phyloP scores from a whole-genome alignment of 139 green algal genomes.

The Picochlorum sp. region DNA sequence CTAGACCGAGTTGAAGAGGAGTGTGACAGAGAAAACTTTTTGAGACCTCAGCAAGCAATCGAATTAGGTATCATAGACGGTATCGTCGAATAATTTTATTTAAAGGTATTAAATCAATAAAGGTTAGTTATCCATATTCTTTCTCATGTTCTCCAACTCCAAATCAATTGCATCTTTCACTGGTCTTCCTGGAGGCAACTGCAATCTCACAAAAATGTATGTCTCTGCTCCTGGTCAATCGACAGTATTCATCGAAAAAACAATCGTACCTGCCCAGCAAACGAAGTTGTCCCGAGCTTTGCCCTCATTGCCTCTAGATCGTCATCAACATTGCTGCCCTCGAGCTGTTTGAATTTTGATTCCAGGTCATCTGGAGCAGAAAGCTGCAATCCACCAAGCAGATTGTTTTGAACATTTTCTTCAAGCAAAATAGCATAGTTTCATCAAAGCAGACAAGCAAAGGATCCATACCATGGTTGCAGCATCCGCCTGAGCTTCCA shows the following conservation, averaged over 20 bases:
- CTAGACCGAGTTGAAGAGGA: slow-evolving; percentile 63
- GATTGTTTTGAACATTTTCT: not conserved
- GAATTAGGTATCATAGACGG: slow-evolving; percentile 51
- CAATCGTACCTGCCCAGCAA: slow-evolving; percentile 1
- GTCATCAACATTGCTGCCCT: slow-evolving; percentile 79
- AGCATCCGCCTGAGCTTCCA: slow-evolving; percentile 89
- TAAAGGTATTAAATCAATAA: not conserved
- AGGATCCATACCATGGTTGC: slow-evolving; percentile 51
- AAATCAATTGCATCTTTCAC: slow-evolving; percentile 70
- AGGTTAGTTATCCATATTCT: not conserved
- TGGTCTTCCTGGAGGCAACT: slow-evolving; percentile 10
- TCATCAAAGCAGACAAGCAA: not conserved
- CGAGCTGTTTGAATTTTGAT: slow-evolving; percentile 69
- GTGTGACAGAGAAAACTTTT: slow-evolving; percentile 76
- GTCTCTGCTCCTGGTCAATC: too few relatives aligned
- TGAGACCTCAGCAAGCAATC: slow-evolving; percentile 60
- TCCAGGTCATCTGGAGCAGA: slow-evolving; percentile 58
- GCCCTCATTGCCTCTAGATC: slow-evolving; percentile 80
- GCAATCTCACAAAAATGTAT: too few relatives aligned
- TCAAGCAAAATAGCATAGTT: slow-evolving; percentile 1
- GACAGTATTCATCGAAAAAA: too few relatives aligned
- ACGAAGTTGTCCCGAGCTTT: slow-evolving; percentile 26
- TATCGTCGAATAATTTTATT: slow-evolving; percentile 6
- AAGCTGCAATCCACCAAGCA: too few relatives aligned
- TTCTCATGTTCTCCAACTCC: slow-evolving; percentile 70